Evolutionary conservation across 257 asterid genomes (phyloP).

Genomic region (Schizonepeta tenuifolia): DNA sequence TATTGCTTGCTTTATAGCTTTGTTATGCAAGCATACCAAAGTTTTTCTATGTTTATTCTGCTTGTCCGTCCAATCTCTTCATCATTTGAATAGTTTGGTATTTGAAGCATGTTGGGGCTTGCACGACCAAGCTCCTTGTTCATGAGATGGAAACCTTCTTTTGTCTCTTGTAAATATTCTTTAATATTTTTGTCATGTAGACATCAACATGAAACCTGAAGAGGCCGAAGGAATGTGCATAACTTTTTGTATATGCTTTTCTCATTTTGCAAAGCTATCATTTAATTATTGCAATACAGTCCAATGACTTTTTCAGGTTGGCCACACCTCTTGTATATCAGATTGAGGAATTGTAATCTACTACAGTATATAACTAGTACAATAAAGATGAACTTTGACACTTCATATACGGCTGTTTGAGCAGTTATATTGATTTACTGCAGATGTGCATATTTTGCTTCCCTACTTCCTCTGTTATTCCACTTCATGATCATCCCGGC

Average conservation of each 20-base stretch:
- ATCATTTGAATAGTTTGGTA: conserved; percentile 15
- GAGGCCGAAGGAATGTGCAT: background rate
- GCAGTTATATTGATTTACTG: conserved; percentile 41
- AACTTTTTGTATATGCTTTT: background rate
- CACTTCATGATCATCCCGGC: conserved; percentile 95
- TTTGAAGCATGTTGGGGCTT: conserved; percentile 13
- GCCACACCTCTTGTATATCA: background rate
- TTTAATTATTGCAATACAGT: conserved; percentile 19
- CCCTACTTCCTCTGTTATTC: conserved; percentile 95
- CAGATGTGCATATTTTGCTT: conserved; percentile 97
- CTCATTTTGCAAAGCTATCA: background rate
- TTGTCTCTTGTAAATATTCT: background rate
- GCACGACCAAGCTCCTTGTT: background rate
- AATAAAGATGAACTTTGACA: conserved; percentile 5
- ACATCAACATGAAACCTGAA: background rate
- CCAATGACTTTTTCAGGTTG: background rate
- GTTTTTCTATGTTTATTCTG: background rate
- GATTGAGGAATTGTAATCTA: conserved; percentile 15
- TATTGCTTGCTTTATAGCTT: conserved; percentile 7
- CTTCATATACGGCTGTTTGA: conserved; percentile 31
- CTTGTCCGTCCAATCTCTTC: conserved; percentile 16
- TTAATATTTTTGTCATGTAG: background rate
- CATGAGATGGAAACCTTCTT: conserved; percentile 5
- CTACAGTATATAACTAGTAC: conserved; percentile 7
- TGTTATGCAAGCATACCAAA: background rate